Conservation (phyloP, 768 basidiomycete genomes). For the Coprinellus aureogranulatus region DNA sequence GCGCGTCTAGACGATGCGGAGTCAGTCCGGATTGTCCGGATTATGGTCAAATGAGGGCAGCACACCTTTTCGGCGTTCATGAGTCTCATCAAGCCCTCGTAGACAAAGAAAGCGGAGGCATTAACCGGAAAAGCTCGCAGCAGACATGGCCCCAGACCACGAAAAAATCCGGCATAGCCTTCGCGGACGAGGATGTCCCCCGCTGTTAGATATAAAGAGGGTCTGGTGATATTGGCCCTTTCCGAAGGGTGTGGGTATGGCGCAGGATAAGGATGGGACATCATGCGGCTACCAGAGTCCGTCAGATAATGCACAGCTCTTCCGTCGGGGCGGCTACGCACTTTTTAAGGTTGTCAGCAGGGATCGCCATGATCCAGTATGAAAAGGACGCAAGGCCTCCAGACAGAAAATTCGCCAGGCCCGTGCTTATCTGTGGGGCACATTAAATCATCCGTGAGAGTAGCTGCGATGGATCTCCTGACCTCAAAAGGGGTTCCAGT, state of each 20-base stretch:
- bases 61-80: constrained; percentile 65
- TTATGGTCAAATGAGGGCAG: constrained; percentile 4
- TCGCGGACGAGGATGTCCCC: constrained; percentile 52
- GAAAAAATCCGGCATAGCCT: constrained; percentile 56
- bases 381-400: constrained; percentile 62
- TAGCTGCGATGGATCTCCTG: constrained; percentile 6
- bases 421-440: constrained; percentile 52
- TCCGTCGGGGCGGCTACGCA: constrained; percentile 27
- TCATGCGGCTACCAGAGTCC: constrained; percentile 51
- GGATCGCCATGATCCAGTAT: constrained; percentile 69
- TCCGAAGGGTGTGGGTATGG: constrained; percentile 35
- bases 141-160: constrained; percentile 66
- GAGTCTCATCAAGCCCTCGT: constrained; percentile 67
- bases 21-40: constrained; percentile 10
- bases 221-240: constrained; percentile 26
- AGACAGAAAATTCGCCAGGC: constrained; percentile 60
- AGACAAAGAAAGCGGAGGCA: constrained; percentile 75
- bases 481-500: constrained; percentile 64
- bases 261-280: constrained; percentile 52
- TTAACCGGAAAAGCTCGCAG: constrained; percentile 78
- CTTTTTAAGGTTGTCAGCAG: constrained; percentile 85
- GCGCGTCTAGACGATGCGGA: not conserved
- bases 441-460: not conserved
- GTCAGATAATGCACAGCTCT: constrained; percentile 5
- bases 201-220: constrained; percentile 50